Evolutionary conservation across 1,139 yeast species (phyloP).

Genomic region (Candida dubliniensis): DNA sequence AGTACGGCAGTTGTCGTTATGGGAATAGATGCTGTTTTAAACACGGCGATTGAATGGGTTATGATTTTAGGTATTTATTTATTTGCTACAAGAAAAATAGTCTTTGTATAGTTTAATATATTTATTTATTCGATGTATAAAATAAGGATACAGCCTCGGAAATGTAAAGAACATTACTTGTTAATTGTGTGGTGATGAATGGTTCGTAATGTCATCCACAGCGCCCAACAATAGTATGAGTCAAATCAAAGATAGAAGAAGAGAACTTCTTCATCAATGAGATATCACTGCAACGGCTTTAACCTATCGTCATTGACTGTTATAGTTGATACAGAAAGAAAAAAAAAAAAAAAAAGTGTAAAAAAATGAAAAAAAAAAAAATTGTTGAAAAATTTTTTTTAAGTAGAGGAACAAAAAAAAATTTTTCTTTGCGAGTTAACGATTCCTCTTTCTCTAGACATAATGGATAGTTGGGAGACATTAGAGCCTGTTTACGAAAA

Average conservation of each 20-base stretch:
- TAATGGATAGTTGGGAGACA: slow-evolving; percentile 15
- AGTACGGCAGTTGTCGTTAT: slow-evolving; percentile 80
- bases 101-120: background rate
- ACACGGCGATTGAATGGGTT: slow-evolving; percentile 44
- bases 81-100: background rate
- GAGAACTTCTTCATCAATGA: slow-evolving; percentile 1
- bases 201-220: slow-evolving; percentile 32
- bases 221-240: slow-evolving; percentile 28
- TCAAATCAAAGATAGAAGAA: slow-evolving; percentile 10
- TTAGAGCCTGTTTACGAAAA: slow-evolving; percentile 19
- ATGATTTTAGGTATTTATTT: background rate
- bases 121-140: background rate
- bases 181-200: slow-evolving; percentile 30
- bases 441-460: background rate
- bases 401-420: background rate
- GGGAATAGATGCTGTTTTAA: slow-evolving; percentile 92
- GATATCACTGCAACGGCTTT: slow-evolving; percentile 45
- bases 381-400: slow-evolving; percentile 4
- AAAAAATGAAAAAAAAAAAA: slow-evolving; percentile 7
- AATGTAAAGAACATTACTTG: slow-evolving; percentile 24
- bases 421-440: background rate
- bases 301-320: slow-evolving; percentile 66
- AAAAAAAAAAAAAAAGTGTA: slow-evolving; percentile 12
- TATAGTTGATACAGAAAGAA: slow-evolving; percentile 54
- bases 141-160: slow-evolving; percentile 31